Evolutionary conservation across 495 filamentous ascomycete genomes (phyloP).

Genomic region (Penicillium verhagenii): DNA sequence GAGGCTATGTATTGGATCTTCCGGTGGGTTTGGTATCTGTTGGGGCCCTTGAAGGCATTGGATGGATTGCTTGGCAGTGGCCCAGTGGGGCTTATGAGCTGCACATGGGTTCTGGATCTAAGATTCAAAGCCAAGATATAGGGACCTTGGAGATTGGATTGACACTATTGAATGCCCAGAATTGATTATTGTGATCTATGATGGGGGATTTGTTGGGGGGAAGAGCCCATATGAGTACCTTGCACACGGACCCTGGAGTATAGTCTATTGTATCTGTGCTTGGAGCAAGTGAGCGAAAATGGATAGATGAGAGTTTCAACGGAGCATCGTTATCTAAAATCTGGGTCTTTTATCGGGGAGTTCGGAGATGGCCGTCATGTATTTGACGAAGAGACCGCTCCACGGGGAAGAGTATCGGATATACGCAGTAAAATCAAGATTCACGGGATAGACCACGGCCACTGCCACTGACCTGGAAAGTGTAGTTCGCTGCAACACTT

Average conservation of each 20-base stretch:
- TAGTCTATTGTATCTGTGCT: background rate
- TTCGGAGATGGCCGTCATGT: conserved; percentile 9
- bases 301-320: background rate
- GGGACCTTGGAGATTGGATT: too few relatives aligned
- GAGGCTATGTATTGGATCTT: background rate
- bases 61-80: background rate
- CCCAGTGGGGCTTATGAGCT: background rate
- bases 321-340: background rate
- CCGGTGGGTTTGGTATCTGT: background rate
- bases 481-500: too few relatives aligned
- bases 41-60: background rate
- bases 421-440: conserved; percentile 12
- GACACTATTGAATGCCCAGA: background rate
- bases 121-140: background rate
- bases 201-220: background rate
- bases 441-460: conserved; percentile 7
- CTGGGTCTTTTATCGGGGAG: background rate
- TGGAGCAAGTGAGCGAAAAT: too few relatives aligned
- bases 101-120: background rate
- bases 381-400: background rate
- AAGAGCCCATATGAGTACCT: background rate
- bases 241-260: background rate
- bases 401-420: conserved; percentile 5
- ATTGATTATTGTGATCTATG: background rate
- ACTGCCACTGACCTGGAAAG: background rate